These are phyloP conservation scores for Suillus hirtellus DNA, from an alignment of 768 basidiomycete genomes.

Conservation along the genomic window DNA sequence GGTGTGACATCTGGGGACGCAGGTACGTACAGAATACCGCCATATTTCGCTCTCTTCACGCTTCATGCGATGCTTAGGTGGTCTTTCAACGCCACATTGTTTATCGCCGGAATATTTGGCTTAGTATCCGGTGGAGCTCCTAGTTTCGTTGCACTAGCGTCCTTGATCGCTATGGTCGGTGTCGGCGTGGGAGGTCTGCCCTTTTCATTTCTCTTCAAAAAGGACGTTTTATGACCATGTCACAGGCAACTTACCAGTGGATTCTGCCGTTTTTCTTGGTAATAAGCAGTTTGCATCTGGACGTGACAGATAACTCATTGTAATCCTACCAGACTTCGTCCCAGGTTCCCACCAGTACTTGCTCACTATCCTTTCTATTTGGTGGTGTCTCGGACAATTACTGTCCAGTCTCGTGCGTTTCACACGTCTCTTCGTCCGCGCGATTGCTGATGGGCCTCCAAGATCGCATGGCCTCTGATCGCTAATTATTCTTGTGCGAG, in stretches of 20 bases:
- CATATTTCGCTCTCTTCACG: neutral
- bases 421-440: neutral
- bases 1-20: conserved; percentile 54
- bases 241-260: conserved; percentile 56
- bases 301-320: conserved; percentile 2
- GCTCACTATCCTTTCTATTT: conserved; percentile 56
- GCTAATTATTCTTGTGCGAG: conserved; percentile 52
- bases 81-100: conserved; percentile 56
- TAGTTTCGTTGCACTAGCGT: conserved; percentile 49
- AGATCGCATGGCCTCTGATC: conserved; percentile 64
- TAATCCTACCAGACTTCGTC: conserved; percentile 43
- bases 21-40: conserved; percentile 29
- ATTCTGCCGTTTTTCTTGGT: conserved; percentile 54
- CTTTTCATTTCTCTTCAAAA: neutral
- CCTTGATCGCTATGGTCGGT: conserved; percentile 45
- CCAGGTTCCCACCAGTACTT: conserved; percentile 59
- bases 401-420: conserved; percentile 44
- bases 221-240: neutral
- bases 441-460: neutral
- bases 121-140: conserved; percentile 48
- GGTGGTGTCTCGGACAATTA: conserved; percentile 61
- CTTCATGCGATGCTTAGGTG: conserved; percentile 29
- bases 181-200: conserved; percentile 48
- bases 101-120: conserved; percentile 55
- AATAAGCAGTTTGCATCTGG: neutral